Base-by-base conservation (phyloP, 495 filamentous ascomycete genomes). In the Trichoderma parareesei region DNA sequence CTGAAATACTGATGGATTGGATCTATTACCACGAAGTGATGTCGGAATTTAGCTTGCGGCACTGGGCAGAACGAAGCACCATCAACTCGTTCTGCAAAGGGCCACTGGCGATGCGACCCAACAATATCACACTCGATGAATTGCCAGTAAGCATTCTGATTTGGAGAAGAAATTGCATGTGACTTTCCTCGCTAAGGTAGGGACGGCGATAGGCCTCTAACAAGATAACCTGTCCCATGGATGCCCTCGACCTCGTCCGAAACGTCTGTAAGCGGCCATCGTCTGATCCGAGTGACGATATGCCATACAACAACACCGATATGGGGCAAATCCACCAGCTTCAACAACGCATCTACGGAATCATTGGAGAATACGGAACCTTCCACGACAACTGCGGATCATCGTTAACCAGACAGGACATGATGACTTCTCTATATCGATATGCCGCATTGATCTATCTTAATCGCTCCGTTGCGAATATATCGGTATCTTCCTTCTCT, bases 391-490 rank as follows among this genome's bases (percentile, higher is more conserved):
- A 37, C 53, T 35, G 13, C 5, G 53, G 14, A 14, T 35, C 33
- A 16, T 37, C 27, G 11, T 35, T 37, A 0, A 57, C 9, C 9
- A 57, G 53, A 35, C 33, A 33, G 16, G 53, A 57, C 16, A 57
- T 57, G 53, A 35, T 57, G 9, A 37, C 20, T 14, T 11, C 20
- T 16, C 53, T 57, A 4, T 57, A 57, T 57, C 53, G 27, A 38
- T 57, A 57, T 14, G 53, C 53, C 14, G 53, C 53, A 33, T 37
- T 57, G 53, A 57, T 57, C 35, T 57, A 57, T n/a, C 8, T 57
- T 10, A 57, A 57, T 6, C 53, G 53, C 11, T 35, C 53, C 2
- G 3, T 57, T 35, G 10, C 33, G 16, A 35, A 37, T 57, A 35
- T 57, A 4, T 57, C 53, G 9, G 37, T n/a, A 11, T 6, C 27